Evolutionary conservation across 345 rosid species (phyloP).

Genomic region (Linum lewisii): DNA sequence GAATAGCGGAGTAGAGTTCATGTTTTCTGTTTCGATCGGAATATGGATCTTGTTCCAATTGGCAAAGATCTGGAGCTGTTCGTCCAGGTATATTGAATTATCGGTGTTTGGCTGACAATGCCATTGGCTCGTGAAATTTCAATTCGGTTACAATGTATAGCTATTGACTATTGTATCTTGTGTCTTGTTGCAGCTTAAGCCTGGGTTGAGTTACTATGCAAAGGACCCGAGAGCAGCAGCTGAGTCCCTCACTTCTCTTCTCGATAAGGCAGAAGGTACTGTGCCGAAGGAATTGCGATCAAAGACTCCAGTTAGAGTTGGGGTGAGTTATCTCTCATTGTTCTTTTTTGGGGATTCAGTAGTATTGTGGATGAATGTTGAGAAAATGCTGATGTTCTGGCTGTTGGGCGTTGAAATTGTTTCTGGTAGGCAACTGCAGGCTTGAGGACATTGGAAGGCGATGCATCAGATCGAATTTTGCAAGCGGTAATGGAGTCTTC

Average conservation of each 20-base stretch:
- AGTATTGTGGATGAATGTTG: not conserved
- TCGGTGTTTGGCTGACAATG: not conserved
- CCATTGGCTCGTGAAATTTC: not conserved
- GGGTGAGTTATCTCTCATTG: slow-evolving; percentile 41
- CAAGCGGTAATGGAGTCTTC: slow-evolving; percentile 45
- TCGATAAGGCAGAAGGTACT: slow-evolving; percentile 73
- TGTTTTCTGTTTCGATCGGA: slow-evolving; percentile 78
- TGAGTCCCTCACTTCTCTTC: slow-evolving; percentile 50
- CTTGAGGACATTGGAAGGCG: slow-evolving; percentile 68
- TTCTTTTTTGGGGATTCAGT: slow-evolving; percentile 3
- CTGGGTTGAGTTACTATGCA: slow-evolving; percentile 82
- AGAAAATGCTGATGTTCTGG: slow-evolving; percentile 6
- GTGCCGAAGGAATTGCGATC: slow-evolving; percentile 70
- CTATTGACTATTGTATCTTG: slow-evolving; percentile 9
- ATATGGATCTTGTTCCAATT: slow-evolving; percentile 84
- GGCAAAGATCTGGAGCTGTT: slow-evolving; percentile 88
- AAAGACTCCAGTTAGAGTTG: slow-evolving; percentile 95
- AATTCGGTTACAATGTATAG: not conserved
- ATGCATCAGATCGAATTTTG: slow-evolving; percentile 77
- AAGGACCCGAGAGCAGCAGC: slow-evolving; percentile 69
- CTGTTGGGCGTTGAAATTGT: slow-evolving; percentile 3
- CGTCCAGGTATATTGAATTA: slow-evolving; percentile 32
- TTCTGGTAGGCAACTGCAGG: slow-evolving; percentile 84
- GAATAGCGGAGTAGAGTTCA: slow-evolving; percentile 86
- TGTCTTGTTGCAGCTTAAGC: slow-evolving; percentile 44